A percentile compares a stretch with the other conserved stretches of the same genome.
Conservation (phyloP, 2,329 filamentous ascomycete species). For the Talaromyces sp. region DNA sequence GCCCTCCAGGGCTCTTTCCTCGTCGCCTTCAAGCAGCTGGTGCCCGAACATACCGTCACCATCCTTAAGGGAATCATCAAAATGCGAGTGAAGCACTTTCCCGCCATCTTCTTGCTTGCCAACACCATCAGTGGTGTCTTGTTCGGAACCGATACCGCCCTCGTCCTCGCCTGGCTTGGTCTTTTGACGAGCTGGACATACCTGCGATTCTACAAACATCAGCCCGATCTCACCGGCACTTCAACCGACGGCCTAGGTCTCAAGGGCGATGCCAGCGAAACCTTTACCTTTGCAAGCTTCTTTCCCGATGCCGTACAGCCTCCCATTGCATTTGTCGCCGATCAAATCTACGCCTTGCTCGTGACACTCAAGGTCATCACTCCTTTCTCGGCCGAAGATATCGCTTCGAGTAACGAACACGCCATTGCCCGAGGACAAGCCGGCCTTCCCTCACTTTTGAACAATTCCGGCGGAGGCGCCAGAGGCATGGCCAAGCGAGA, state of each 20-base stretch:
- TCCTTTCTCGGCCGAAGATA: conserved; percentile 76
- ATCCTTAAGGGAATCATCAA: conserved; percentile 84
- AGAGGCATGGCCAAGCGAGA: conserved; percentile 65
- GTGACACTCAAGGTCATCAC: conserved; percentile 72
- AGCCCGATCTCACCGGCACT: conserved; percentile 50
- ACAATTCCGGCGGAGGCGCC: conserved; percentile 35
- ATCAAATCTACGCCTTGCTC: conserved; percentile 67
- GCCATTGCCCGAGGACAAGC: conserved; percentile 60
- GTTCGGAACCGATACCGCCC: conserved; percentile 66
- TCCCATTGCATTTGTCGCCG: conserved; percentile 65
- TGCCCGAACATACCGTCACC: conserved; percentile 93
- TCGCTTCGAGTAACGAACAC: conserved; percentile 66
- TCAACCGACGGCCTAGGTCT: conserved; percentile 53
- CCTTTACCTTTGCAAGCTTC: conserved; percentile 92
- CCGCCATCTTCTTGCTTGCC: conserved; percentile 66
- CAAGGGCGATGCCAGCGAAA: conserved; percentile 89
- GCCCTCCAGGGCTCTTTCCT: conserved; percentile 89
- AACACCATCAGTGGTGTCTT: conserved; percentile 61
- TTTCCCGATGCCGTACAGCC: conserved; percentile 83
- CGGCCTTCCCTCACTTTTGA: conserved; percentile 55
- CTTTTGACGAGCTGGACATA: conserved; percentile 91
- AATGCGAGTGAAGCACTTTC: conserved; percentile 79
- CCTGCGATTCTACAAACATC: conserved; percentile 82
- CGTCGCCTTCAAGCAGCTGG: conserved; percentile 93
- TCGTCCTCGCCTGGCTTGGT: conserved; percentile 73